Conservation (phyloP, 805 yeast species). For the Saccharomycopsis babjevae region DNA sequence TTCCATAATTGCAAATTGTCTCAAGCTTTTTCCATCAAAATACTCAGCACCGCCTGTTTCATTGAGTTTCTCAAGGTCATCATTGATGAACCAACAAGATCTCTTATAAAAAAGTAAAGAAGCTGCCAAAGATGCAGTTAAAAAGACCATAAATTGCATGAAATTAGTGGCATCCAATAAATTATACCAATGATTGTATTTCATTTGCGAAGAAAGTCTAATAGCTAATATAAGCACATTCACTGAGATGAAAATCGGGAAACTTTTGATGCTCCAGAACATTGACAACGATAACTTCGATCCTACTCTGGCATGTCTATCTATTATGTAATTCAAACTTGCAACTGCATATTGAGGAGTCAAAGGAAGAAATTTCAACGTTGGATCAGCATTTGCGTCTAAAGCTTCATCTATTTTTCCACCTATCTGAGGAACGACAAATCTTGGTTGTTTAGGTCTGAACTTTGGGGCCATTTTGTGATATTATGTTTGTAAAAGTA, state of each 20-base stretch:
- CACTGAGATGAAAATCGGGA: conserved; percentile 21
- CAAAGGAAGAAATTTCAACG: conserved; percentile 38
- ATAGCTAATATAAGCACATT: conserved; percentile 5
- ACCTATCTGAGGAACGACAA: conserved; percentile 33
- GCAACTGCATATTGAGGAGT: conserved; percentile 52
- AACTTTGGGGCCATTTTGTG: background rate
- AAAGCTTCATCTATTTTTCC: conserved; percentile 47
- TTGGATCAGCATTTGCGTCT: conserved; percentile 40
- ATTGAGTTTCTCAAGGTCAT: conserved; percentile 30
- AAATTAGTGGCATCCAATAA: conserved; percentile 23
- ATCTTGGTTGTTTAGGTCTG: background rate
- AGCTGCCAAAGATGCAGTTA: conserved; percentile 29
- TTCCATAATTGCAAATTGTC: conserved; percentile 27
- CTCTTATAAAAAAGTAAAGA: conserved; percentile 32
- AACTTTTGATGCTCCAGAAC: conserved; percentile 37
- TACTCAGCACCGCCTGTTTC: conserved; percentile 31
- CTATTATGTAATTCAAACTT: conserved; percentile 53
- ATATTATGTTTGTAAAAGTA: background rate
- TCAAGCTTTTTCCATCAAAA: conserved; percentile 37
- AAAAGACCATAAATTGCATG: conserved; percentile 29
- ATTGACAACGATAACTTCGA: conserved; percentile 35
- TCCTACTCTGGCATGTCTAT: conserved; percentile 41
- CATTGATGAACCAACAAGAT: conserved; percentile 35
- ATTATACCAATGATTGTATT: conserved; percentile 4
- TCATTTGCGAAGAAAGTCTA: background rate